A percentile compares a stretch with the other conserved stretches of the same genome.
Conservation (phyloP, 768 basidiomycete species). For the Mycena vulgaris region DNA sequence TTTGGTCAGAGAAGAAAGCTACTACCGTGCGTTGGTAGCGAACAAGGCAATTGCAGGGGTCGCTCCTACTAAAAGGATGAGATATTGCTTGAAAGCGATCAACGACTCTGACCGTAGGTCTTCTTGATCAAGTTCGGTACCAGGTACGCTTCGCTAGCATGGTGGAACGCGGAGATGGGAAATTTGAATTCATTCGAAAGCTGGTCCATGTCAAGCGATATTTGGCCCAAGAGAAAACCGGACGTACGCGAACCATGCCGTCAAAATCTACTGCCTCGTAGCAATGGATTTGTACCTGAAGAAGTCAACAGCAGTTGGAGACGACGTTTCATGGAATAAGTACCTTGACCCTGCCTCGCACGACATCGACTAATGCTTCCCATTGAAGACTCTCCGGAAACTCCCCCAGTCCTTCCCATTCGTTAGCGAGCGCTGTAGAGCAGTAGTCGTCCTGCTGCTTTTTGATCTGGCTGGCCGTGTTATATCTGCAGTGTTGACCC, state of each 20-base stretch:
- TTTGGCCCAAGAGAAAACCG: neutral
- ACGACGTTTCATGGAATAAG: neutral
- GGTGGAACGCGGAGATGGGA: slow-evolving; percentile 82
- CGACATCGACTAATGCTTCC: slow-evolving; percentile 85
- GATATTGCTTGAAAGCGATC: neutral
- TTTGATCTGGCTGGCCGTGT: slow-evolving; percentile 77
- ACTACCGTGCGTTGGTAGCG: slow-evolving; percentile 63
- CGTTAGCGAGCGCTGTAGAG: slow-evolving; percentile 58
- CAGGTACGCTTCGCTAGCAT: slow-evolving; percentile 87
- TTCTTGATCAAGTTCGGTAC: slow-evolving; percentile 84
- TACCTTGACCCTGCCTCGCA: slow-evolving; percentile 85
- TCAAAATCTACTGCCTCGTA: slow-evolving; percentile 80
- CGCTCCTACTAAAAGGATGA: slow-evolving; percentile 61
- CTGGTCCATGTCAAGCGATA: slow-evolving; percentile 51
- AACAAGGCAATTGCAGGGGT: slow-evolving; percentile 87
- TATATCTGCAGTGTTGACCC: slow-evolving; percentile 62
- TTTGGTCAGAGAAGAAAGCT: too few relatives aligned
- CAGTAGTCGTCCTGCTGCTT: slow-evolving; percentile 80
- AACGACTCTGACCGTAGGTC: slow-evolving; percentile 65
- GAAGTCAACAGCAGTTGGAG: neutral
- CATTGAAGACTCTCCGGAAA: slow-evolving; percentile 84
- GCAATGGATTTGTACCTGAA: slow-evolving; percentile 69
- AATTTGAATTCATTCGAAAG: slow-evolving; percentile 90
- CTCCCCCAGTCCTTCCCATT: slow-evolving; percentile 65
- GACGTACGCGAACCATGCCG: slow-evolving; percentile 74